Evolutionary conservation across 257 asterid genomes (phyloP), one percentile per base, ranked within the genome.

Genomic region (Paraleonurus japonicus): DNA sequence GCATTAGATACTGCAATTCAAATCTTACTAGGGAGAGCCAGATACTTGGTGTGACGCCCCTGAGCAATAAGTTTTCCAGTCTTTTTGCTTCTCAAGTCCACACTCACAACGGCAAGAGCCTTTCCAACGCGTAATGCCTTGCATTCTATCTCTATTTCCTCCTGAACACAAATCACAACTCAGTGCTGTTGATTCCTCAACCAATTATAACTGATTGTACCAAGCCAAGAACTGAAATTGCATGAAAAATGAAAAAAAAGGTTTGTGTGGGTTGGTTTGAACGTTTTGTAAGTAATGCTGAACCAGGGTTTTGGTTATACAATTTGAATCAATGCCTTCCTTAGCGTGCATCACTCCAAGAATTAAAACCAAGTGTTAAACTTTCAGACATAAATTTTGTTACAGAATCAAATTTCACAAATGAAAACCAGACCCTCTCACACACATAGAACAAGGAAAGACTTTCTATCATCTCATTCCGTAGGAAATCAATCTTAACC

Each of bases 1-100:
- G 22, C 19, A 11, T 19, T 26, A 12, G 55, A 17, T 6, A 10
- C 35, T 30, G 7, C 19, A 50, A 17, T 51, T 92, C 80, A 92
- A 41, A 92, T 50, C 80, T 88, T 92, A 75, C 96, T 89, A 4
- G 84, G 77, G 32, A 79, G 74, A 33, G 70, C 83, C 65, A 90
- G 69, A 73, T 90, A 92, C 80, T 85, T 90, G 3, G 96, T 85
- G 79, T 90, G 96, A 8, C 96, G 95, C 16, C 98, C 96, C 72
- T 88, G 95, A 71, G 96, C 96, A 72, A 90, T 80, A 19, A 84
- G 65, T 67, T 86, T 90, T 19, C 96, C 95, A 0, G 90, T 85
- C 78, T 73, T 79, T 69, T 92, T 92, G 69, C 84, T 92, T 80
- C 78, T 80, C 37, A 90, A 69, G 64, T 90, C 98, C 1, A 92